Conservation (phyloP, 108 stramenopile genomes). For the Pelagomonas calceolata region DNA sequence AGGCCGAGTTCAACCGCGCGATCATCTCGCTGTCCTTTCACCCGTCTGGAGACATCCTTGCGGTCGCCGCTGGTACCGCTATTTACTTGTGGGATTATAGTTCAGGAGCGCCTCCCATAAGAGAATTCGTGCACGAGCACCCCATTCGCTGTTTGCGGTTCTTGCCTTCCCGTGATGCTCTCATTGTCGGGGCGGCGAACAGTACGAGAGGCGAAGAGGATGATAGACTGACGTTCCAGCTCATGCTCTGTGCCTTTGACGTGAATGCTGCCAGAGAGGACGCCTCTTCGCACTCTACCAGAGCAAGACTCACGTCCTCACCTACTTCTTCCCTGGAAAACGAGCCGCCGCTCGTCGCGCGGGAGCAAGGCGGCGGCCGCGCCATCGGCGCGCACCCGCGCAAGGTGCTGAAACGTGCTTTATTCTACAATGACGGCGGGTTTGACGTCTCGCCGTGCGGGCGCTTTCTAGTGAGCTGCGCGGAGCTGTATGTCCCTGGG, state of each 20-base stretch:
- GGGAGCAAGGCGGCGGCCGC: neutral
- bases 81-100: conserved; percentile 86
- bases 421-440: conserved; percentile 90
- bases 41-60: conserved; percentile 69
- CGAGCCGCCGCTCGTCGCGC: neutral
- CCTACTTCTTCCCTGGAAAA: too few species aligned
- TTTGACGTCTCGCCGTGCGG: conserved; percentile 84
- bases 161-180: conserved; percentile 55
- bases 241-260: conserved; percentile 50
- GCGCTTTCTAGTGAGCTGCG: conserved; percentile 69
- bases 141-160: conserved; percentile 78
- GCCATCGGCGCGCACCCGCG: conserved; percentile 10
- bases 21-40: conserved; percentile 91
- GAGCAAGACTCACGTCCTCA: too few species aligned
- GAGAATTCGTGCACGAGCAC: neutral
- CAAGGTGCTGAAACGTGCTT: conserved; percentile 51
- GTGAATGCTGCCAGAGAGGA: conserved; percentile 11
- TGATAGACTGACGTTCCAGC: conserved; percentile 62
- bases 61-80: conserved; percentile 70
- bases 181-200: conserved; percentile 83
- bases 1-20: conserved; percentile 46
- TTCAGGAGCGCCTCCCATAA: conserved; percentile 20
- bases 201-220: conserved; percentile 25
- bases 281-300: neutral
- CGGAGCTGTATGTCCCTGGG: conserved; percentile 51